Base-by-base conservation (phyloP, 2,329 filamentous ascomycete genomes). In the Fusarium begoniae region DNA sequence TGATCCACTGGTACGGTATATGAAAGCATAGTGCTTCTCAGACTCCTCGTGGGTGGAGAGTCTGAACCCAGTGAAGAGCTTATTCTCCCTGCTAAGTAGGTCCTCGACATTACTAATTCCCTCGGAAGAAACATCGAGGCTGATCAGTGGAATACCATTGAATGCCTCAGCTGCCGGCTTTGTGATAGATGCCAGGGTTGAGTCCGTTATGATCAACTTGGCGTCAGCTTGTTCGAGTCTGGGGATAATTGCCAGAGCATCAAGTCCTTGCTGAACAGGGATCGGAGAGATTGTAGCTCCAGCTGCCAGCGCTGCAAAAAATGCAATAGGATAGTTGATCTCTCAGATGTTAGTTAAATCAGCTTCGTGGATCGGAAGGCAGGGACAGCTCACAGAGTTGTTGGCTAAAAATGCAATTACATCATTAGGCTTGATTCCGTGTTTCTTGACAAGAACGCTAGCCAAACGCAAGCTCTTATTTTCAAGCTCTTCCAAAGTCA, bases 261-360 rank as follows among this genome's bases (percentile, higher is more conserved):
- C 50, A 22, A 53, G 50, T 22, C 50, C 50, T 8, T 53, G 50
- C 50, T 53, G 50, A 38, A 53, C 50, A 22, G 50, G 50, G 11
- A 53, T 53, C 2, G 50, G 50, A 8, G 50, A 53, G n/a, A 53
- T 53, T 26, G 50, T 53, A 37, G 50, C 50, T 20, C 50, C 50
- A 24, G 50, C 50, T 26, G 50, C 50, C 3, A 53, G 32, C 2
- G 32, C 50, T 4, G 50, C 50, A 26, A 53, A 53, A 15, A 53
- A 53, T 2, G 50, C 32, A 38, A 53, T 26, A 26, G 50, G 50
- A 37, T 53, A 53, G 18, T 38, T 37, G 3, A 53, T 53, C 50
- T 53, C 3, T 8, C 18, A 20, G 2, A 9, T 15, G 32, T 53
- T 38, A 53, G 50, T 22, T 15, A 17, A 32, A 37, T 37, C 8